A percentile compares a stretch with the other conserved stretches of the same genome.
phyloP scores from a whole-genome alignment of 306 rosid species.

The Cucumis melo region DNA sequence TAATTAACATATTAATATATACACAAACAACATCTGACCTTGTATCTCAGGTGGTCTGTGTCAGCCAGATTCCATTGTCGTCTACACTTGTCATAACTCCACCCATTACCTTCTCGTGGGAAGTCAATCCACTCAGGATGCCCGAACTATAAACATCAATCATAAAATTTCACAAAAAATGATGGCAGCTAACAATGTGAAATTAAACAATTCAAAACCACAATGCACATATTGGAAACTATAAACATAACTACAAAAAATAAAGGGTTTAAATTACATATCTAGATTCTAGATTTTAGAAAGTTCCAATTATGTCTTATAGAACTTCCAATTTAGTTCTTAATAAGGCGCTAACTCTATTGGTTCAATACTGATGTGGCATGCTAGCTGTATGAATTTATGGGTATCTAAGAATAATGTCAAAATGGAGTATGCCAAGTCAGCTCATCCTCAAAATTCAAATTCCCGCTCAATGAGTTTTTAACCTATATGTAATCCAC shows the following conservation, averaged over 20 bases:
- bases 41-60: constrained; percentile 75
- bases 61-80: constrained; percentile 91
- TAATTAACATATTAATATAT: neutral
- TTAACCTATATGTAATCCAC: neutral
- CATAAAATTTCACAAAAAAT: constrained; percentile 8
- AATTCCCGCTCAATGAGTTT: neutral
- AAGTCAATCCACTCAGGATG: constrained; percentile 99
- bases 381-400: neutral
- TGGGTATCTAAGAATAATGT: neutral
- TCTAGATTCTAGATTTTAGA: neutral
- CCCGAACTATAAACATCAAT: constrained; percentile 47
- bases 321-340: neutral
- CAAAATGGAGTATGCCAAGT: too few species aligned
- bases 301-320: neutral
- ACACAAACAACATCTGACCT: constrained; percentile 24
- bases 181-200: neutral
- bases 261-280: neutral
- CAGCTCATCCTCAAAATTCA: too few species aligned
- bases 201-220: neutral
- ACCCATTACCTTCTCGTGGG: constrained; percentile 96
- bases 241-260: neutral
- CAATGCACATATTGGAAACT: neutral
- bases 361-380: neutral
- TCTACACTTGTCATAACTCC: constrained; percentile 94
- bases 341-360: neutral